Percentiles rank a stretch among this genome's conserved stretches.
phyloP scores from a whole-genome alignment of 2,329 filamentous ascomycete species.

The Penicillium sp. region DNA sequence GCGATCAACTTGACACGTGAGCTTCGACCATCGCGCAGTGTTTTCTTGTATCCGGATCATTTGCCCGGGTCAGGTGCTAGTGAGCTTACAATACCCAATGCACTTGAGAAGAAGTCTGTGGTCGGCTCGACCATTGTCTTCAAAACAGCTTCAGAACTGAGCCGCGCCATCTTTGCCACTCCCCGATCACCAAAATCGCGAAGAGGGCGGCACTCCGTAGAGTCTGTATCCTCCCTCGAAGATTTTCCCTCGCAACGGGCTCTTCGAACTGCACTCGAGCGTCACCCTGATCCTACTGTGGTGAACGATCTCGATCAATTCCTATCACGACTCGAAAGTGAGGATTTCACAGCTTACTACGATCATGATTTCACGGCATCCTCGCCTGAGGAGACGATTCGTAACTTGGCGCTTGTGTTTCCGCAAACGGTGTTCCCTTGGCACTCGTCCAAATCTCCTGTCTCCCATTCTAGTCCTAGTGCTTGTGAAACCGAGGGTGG shows the following conservation, averaged over 20 bases:
- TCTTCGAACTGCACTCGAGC: conserved; percentile 1
- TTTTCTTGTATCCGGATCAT: neutral
- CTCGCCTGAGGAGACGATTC: neutral
- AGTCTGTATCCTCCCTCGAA: neutral
- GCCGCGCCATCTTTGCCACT: neutral
- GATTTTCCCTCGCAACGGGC: neutral
- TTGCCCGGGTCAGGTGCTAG: neutral
- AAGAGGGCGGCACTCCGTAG: neutral
- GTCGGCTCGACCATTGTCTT: neutral
- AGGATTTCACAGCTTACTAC: conserved; percentile 1
- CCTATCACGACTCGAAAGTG: neutral
- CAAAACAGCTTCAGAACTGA: neutral
- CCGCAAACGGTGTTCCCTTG: neutral
- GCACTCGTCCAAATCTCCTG: neutral
- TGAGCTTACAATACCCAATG: neutral
- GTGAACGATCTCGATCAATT: neutral
- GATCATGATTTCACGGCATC: neutral
- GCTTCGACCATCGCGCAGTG: conserved; percentile 2
- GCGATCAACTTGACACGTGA: neutral
- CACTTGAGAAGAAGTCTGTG: neutral
- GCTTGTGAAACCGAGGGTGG: too few relatives aligned
- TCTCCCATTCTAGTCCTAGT: too few relatives aligned
- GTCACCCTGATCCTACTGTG: neutral
- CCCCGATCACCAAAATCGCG: neutral
- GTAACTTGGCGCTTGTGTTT: neutral